Evolutionary conservation across 805 yeast species (phyloP), one percentile per base, ranked within the genome.

Genomic region (Wickerhamiella slavikovae): DNA sequence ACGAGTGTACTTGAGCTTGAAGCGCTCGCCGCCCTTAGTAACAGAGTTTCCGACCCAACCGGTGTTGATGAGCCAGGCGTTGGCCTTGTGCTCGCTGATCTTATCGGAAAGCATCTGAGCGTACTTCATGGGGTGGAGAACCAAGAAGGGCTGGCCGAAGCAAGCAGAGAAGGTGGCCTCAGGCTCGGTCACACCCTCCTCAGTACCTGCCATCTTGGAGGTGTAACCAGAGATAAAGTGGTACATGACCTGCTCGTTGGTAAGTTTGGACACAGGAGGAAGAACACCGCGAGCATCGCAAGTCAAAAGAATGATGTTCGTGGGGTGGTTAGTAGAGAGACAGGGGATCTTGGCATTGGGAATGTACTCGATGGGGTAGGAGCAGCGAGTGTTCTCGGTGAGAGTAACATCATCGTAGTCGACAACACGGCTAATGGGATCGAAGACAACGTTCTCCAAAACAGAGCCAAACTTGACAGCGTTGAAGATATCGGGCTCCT

Each of bases 181-280:
- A 38, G 98, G 96, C 62, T 85, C 95, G 38, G 95, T 83, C 41
- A 85, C 79, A 58, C 98, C 98, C 55, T 79, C 91, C 61, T 85
- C 98, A 31, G 98, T 85, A 55, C 96, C 96, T 38, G 98, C 94
- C 93, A 85, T 85, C 70, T 89, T 85, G 33, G 96, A 85, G 38
- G 98, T 85, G 68, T 85, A 85, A 48, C 98, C 98, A 39, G 93
- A 76, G 45, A 85, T 85, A 62, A 85, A 85, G 62, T 85, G 96
- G 68, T 89, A 85, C 96, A 89, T 85, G 41, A 85, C 96, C 62
- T 85, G 96, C 45, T 85, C 78, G 51, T 80, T 80, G 24, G 92
- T 67, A 54, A 85, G 68, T 58, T 74, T 79, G 39, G 95, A 82
- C 39, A 85, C 91, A 39, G 96, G 96, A 32, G 98, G 98, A 46